Evolutionary conservation across 2,329 filamentous ascomycete species (phyloP), one percentile per base, ranked within the genome.

Genomic region (Gnomoniopsis smithogilvyi): DNA sequence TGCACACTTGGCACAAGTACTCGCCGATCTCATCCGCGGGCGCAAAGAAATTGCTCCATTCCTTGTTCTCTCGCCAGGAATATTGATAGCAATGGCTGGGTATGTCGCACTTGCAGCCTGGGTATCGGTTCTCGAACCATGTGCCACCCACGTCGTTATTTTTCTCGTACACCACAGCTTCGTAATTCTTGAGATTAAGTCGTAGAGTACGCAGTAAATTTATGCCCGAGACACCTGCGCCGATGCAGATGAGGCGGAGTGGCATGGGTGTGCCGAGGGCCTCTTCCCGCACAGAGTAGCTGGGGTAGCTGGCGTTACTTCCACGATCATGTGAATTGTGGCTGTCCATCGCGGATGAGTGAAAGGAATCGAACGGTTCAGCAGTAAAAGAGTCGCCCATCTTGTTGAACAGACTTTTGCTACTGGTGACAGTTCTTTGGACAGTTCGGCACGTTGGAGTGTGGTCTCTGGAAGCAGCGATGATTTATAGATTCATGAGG

Each of bases 1-100:
- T 72, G 59, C 76, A 79, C 34, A 81, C 69, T 6, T 66, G 64
- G 54, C 75, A 70, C 26, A 87, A 74, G 61, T 87, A 87, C 2
- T 72, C 70, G 45, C 78, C 74, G 46, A 88, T 87, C 66, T 88
- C 84, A 0, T 72, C 71, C 0, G 80, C 80, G 0, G 76, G 71
- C 0, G 81, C 75, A 65, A 82, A 86, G 66, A 86, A 83, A 57
- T 79, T 78, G 19, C 78, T 76, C 84, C 85, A 88, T 43, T 78
- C 76, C 7, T 78, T 78, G 66, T 87, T 87, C 2, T 80, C 81
- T 56, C 80, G 76, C 79, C 81, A 87, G 2, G 82, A 81, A 66
- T 84, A 86, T 66, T 85, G 84, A 66, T 87, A 87, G 68, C 82
- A 85, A 70, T 86, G 83, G 65, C 77, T 80, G 11, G 81, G 81